Evolutionary conservation across 345 rosid genomes (phyloP), one percentile per base, ranked within the genome.

Genomic region (Iberis pinnata): DNA sequence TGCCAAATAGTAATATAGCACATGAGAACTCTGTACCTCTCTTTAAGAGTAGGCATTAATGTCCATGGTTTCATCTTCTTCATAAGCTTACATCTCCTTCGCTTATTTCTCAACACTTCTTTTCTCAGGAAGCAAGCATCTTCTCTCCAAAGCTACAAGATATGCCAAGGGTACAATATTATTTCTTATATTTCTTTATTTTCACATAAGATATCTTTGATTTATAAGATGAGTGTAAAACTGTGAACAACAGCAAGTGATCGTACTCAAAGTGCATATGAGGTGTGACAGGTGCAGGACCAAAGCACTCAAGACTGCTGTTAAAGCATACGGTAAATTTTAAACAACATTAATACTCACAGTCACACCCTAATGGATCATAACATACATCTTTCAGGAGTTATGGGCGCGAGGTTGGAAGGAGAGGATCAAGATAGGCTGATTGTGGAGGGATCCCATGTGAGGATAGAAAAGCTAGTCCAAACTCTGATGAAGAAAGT

Each of bases 361-460:
- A 25, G 8, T 37, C 29, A 42, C 4, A 4, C 10, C 6, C 8
- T 27, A 25, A 46, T 16, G 44, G 11, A 33, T 12, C 33, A 20
- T 2, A 59, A 37, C 37, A 12, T 36, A 33, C 35, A n/a, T 46
- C 36, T 29, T 36, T 46, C 64, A 59, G 64, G 64, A 36, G 64
- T 59, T 26, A 59, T 20, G 9, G 9, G 29, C 5, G 19, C 38
- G 29, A 17, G 64, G 13, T 25, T 48, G 46, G 55, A 37, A 38
- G 45, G 55, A 38, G 64, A 58, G 8, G 37, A 38, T 18, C 48
- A 8, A 25, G 47, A 27, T 25, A 47, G 7, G 18, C 54, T 59
- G 7, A 5, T 16, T 18, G 47, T 59, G 37, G 64, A 59, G 24
- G 56, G 64, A 27, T 17, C 9, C 1, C 7, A 9, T 15, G 63